Base-by-base conservation (phyloP, 441 rosid species). In the Viola pubescens region DNA sequence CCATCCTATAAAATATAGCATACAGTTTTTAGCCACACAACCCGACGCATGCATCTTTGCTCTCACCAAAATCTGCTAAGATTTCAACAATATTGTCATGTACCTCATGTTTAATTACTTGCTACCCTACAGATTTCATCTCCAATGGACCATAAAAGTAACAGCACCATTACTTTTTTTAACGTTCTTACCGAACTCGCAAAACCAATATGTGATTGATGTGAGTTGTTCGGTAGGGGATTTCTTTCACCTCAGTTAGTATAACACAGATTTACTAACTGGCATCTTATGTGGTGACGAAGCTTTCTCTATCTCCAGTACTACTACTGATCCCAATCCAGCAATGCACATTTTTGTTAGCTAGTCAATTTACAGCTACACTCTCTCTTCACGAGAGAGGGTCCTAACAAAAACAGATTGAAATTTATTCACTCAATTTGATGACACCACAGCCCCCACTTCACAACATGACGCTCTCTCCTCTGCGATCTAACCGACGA, bases 371-470 rank as follows among this genome's bases (percentile, higher is more conserved):
- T 11, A 60, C 71, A 3, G 55, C n/a, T 19, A 19, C 26, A 19
- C 26, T 19, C 26, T 19, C 26, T 19, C 26, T 19, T 1, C 26
- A 19, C 26, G 26, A 19, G 26, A 56, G 37, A 52, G 52, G n/a
- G n/a, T 57, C 59, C 42, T 54, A 54, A 37, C 45, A 70, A 3
- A 12, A n/a, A 6, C 5, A 0, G 9, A 43, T 70, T 54, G 67
- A 59, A 61, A 61, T 56, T 71, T 39, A 52, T 61, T 59, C 60
- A 56, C 68, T 56, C 53, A 40, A 64, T 45, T 45, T 53, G 72
- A 70, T 65, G 77, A 68, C 73, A 72, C 48, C 62, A 52, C 54
- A 57, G 82, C 54, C 68, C 86, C 81, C 80, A 71, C 74, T 52
- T 49, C 61, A 51, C 56, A 46, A 58, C 70, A 58, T 67, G n/a